Evolutionary conservation across 192 early-diverging fungal genomes (phyloP).

Genomic region (Pecoramyces ruminantium): DNA sequence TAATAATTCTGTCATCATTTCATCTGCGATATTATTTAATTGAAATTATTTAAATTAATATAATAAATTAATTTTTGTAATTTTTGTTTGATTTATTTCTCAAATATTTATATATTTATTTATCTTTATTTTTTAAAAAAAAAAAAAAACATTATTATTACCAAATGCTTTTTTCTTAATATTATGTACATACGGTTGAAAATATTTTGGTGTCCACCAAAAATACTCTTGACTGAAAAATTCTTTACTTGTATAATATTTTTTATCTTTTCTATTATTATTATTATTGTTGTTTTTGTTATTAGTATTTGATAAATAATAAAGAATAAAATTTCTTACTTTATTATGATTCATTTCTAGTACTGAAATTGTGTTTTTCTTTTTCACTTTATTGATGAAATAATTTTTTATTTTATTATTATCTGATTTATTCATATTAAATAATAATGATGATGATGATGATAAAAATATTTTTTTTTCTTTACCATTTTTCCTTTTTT

Average conservation of each 20-base stretch:
- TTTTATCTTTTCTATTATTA: not conserved
- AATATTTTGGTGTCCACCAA: not conserved
- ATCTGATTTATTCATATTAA: not conserved
- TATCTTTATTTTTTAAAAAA: too few relatives aligned
- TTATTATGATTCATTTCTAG: not conserved
- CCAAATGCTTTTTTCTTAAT: not conserved
- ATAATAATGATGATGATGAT: too few relatives aligned
- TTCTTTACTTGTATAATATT: not conserved
- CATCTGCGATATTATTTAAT: not conserved
- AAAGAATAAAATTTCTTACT: not conserved
- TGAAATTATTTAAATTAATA: too few relatives aligned
- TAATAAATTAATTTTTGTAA: too few relatives aligned
- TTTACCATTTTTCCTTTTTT: too few relatives aligned
- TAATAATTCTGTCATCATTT: not conserved
- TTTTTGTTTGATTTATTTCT: too few relatives aligned
- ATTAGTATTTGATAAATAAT: not conserved
- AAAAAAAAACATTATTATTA: not conserved
- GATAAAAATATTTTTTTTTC: too few relatives aligned
- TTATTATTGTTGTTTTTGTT: too few relatives aligned
- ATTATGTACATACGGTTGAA: not conserved
- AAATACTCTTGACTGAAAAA: not conserved
- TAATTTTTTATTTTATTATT: not conserved
- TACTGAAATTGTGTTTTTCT: not conserved
- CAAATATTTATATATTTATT: too few relatives aligned
- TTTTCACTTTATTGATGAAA: not conserved